Conservation (phyloP, 768 basidiomycete species). For the Leucocoprinus sp. region DNA sequence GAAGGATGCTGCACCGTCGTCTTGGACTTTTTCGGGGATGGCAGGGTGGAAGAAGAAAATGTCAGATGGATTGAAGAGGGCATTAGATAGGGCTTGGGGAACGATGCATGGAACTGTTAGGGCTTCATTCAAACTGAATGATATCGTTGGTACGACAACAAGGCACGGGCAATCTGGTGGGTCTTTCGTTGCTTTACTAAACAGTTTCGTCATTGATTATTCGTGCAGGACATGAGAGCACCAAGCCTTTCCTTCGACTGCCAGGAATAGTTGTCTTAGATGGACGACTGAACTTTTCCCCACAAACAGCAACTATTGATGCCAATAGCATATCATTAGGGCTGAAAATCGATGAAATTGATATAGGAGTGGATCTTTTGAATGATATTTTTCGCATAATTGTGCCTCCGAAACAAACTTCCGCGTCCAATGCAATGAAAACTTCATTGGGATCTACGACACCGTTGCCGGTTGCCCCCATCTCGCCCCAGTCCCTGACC, state of each 20-base stretch:
- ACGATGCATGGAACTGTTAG: slow-evolving; percentile 49
- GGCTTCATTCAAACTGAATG: slow-evolving; percentile 39
- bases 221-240: slow-evolving; percentile 14
- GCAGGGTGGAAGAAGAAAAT: slow-evolving; percentile 60
- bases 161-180: slow-evolving; percentile 23
- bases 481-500: slow-evolving; percentile 9
- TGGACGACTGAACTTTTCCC: slow-evolving; percentile 49
- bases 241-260: slow-evolving; percentile 35
- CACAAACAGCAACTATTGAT: slow-evolving; percentile 45
- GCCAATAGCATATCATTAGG: slow-evolving; percentile 41
- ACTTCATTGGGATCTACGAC: not conserved
- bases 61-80: slow-evolving; percentile 49
- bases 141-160: slow-evolving; percentile 37
- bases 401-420: not conserved
- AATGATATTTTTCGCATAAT: slow-evolving; percentile 21
- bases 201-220: not conserved
- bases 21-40: slow-evolving; percentile 35
- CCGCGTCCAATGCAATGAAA: not conserved
- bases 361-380: slow-evolving; percentile 38
- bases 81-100: slow-evolving; percentile 65
- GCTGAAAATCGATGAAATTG: slow-evolving; percentile 38
- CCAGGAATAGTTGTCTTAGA: slow-evolving; percentile 36
- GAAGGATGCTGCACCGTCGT: slow-evolving; percentile 13
- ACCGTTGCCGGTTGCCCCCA: slow-evolving; percentile 1
- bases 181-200: slow-evolving; percentile 4